phyloP scores from a whole-genome alignment of 2,329 filamentous ascomycete genomes.

The Colletotrichum sp. region DNA sequence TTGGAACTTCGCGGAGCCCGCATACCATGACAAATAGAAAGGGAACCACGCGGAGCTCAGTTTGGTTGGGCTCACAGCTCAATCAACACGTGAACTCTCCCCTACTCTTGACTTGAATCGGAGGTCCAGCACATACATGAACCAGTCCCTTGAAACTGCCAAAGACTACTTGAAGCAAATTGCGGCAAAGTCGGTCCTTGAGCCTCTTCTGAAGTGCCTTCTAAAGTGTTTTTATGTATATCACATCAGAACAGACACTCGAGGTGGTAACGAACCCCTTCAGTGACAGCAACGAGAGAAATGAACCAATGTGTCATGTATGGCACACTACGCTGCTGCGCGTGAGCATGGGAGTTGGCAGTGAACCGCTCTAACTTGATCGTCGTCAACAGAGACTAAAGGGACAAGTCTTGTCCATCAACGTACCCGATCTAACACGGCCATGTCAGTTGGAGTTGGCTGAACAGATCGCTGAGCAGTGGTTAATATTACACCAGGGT shows the following conservation, averaged over 20 bases:
- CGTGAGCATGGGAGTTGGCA: background rate
- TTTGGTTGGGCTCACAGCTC: background rate
- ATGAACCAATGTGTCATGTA: fast-evolving
- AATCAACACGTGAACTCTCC: fast-evolving
- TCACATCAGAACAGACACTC: background rate
- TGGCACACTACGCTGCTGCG: background rate
- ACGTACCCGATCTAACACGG: fast-evolving
- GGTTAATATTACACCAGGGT: background rate
- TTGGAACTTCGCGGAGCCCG: background rate
- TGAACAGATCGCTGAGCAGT: background rate
- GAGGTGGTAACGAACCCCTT: background rate
- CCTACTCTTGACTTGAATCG: background rate
- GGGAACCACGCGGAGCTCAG: background rate
- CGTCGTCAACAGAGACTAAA: background rate
- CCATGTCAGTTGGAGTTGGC: background rate
- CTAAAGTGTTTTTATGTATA: fast-evolving
- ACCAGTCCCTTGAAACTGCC: background rate
- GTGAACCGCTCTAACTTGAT: background rate
- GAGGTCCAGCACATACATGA: background rate
- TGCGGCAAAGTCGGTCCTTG: background rate
- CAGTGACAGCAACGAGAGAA: background rate
- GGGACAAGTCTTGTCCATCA: background rate
- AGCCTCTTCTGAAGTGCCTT: background rate
- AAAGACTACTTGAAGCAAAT: fast-evolving
- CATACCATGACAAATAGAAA: background rate